Evolutionary conservation across 2,329 filamentous ascomycete genomes (phyloP).

Genomic region (Colletotrichum tropicicola): DNA sequence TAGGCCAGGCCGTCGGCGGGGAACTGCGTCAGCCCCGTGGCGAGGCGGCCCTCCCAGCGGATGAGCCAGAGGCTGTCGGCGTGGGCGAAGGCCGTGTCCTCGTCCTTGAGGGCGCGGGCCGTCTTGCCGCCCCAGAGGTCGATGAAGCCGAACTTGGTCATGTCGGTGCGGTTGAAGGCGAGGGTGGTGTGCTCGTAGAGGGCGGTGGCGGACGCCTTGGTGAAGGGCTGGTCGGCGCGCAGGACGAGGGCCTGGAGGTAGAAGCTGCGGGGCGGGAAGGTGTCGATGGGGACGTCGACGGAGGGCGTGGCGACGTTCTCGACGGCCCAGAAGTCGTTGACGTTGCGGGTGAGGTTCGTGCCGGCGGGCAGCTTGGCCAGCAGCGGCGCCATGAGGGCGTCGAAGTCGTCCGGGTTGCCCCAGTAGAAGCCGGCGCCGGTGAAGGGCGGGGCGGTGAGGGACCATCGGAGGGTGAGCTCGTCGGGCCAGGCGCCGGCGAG

Average conservation of each 20-base stretch:
- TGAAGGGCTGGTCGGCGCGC: constrained; percentile 29
- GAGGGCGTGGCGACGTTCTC: constrained; percentile 28
- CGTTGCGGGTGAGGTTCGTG: constrained; percentile 22
- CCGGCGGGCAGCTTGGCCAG: constrained; percentile 15
- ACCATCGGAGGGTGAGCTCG: constrained; percentile 29
- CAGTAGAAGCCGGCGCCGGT: constrained; percentile 30
- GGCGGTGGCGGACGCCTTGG: constrained; percentile 12
- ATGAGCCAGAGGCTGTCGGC: constrained; percentile 52
- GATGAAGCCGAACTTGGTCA: constrained; percentile 28
- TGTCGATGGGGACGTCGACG: constrained; percentile 19
- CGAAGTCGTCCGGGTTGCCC: constrained; percentile 28
- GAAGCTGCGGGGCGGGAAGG: constrained; percentile 27
- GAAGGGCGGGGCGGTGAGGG: constrained; percentile 20
- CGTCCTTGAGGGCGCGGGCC: constrained; percentile 41
- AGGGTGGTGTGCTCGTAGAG: constrained; percentile 23
- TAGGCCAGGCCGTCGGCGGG: constrained; percentile 56
- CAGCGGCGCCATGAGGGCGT: constrained; percentile 25
- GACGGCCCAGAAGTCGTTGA: constrained; percentile 28
- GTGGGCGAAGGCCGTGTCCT: constrained; percentile 45
- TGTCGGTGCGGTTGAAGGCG: constrained; percentile 30
- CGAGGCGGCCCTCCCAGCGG: constrained; percentile 28
- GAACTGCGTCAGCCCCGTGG: constrained; percentile 54
- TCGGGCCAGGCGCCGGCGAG: constrained; percentile 26
- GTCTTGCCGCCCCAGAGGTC: constrained; percentile 30
- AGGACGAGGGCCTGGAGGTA: constrained; percentile 31